Conservation (phyloP, 2,329 filamentous ascomycete genomes). For the Trichophyton equinum region DNA sequence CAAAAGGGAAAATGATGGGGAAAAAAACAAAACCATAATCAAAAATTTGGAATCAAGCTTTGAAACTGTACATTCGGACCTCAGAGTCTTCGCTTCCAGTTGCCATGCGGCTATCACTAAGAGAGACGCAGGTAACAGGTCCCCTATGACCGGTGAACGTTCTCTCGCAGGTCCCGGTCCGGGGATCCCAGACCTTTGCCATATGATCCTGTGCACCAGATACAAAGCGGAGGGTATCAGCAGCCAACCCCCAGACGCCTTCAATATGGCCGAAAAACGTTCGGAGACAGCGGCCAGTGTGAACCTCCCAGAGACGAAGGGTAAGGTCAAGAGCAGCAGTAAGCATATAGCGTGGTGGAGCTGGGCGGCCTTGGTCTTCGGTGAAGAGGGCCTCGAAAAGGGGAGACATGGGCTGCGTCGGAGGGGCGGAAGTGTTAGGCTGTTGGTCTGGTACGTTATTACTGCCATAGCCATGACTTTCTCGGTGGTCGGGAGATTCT, state of each 20-base stretch:
- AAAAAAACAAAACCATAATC: neutral
- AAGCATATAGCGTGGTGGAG: conserved; percentile 81
- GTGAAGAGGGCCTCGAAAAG: conserved; percentile 40
- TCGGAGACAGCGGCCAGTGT: conserved; percentile 66
- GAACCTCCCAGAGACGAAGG: conserved; percentile 83
- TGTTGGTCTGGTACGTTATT: conserved; percentile 15
- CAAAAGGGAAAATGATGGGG: neutral
- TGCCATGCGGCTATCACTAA: conserved; percentile 80
- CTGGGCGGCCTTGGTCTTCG: conserved; percentile 48
- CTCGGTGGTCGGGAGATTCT: conserved; percentile 3
- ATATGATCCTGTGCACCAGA: conserved; percentile 85
- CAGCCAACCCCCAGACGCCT: conserved; percentile 85
- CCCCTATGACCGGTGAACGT: conserved; percentile 85
- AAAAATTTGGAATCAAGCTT: neutral
- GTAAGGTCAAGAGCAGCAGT: conserved; percentile 86
- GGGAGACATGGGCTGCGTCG: conserved; percentile 16
- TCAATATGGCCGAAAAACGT: conserved; percentile 96
- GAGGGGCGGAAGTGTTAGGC: conserved; percentile 11
- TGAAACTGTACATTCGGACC: conserved; percentile 51
- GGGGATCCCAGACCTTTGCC: conserved; percentile 91
- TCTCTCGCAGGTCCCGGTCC: conserved; percentile 79
- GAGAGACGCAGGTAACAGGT: conserved; percentile 81
- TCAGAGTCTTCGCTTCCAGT: conserved; percentile 91
- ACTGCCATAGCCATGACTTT: conserved; percentile 8
- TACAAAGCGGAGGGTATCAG: conserved; percentile 76